phyloP scores from a whole-genome alignment of 164 flowering plant species.

The Hamamelis virginiana region DNA sequence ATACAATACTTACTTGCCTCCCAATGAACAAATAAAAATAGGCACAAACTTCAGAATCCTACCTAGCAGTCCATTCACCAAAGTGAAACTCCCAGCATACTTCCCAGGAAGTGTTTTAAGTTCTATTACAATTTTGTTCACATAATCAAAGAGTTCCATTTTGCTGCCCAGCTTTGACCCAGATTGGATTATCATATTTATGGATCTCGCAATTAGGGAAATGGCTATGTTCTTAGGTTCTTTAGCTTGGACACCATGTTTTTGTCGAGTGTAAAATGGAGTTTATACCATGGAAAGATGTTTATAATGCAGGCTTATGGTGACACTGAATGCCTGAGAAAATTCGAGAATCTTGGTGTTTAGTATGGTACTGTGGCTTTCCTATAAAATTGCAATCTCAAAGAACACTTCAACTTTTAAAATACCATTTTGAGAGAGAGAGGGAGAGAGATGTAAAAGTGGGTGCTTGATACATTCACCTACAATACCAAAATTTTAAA shows the following conservation, averaged over 20 bases:
- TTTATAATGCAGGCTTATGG: background rate
- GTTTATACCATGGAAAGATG: background rate
- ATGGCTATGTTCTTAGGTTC: background rate
- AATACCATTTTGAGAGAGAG: too few species aligned
- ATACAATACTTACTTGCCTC: too few species aligned
- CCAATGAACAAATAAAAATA: too few species aligned
- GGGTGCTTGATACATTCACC: background rate
- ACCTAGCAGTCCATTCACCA: too few species aligned
- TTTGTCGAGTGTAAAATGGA: background rate
- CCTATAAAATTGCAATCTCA: background rate
- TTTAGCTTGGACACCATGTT: background rate
- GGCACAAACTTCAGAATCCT: too few species aligned
- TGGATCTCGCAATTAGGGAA: too few species aligned
- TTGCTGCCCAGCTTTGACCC: background rate
- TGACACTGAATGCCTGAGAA: too few species aligned
- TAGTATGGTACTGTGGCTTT: background rate
- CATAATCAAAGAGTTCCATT: too few species aligned
- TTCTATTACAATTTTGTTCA: too few species aligned
- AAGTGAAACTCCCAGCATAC: too few species aligned
- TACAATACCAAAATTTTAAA: background rate
- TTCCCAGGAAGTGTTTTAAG: too few species aligned
- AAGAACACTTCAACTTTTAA: too few species aligned
- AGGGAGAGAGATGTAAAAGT: background rate
- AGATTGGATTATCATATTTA: background rate
- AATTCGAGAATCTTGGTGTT: background rate